phyloP scores from a whole-genome alignment of 1,139 yeast genomes.

The Ogataea hybrid region DNA sequence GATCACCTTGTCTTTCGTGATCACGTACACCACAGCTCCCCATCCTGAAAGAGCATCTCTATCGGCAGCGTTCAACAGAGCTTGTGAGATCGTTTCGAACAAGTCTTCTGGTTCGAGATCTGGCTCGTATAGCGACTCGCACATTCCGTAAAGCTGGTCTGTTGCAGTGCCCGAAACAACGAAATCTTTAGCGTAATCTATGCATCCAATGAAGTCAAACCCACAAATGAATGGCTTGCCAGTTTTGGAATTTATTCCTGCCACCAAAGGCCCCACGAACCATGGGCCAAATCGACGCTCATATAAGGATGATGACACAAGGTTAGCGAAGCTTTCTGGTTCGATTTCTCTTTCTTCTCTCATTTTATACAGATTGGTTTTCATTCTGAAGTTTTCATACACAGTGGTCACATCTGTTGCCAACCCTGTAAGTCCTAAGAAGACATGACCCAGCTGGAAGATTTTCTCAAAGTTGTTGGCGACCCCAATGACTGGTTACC shows the following conservation, averaged over 20 bases:
- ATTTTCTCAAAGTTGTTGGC: conserved; percentile 92
- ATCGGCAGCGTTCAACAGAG: conserved; percentile 90
- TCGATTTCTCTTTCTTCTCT: conserved; percentile 91
- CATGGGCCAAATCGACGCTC: conserved; percentile 95
- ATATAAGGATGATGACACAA: conserved; percentile 86
- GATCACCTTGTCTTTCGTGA: conserved; percentile 88
- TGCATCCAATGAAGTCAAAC: conserved; percentile 94
- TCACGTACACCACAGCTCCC: conserved; percentile 95
- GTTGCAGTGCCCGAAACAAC: conserved; percentile 97
- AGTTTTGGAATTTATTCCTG: conserved; percentile 83
- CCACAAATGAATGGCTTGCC: conserved; percentile 91
- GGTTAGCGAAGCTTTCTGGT: conserved; percentile 90
- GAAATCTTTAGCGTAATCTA: conserved; percentile 92
- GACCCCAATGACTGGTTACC: conserved; percentile 90
- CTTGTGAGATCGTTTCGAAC: conserved; percentile 95
- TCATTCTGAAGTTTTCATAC: conserved; percentile 75
- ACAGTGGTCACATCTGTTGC: conserved; percentile 93
- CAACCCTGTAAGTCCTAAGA: conserved; percentile 89
- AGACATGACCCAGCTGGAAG: conserved; percentile 80
- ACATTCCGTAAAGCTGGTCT: conserved; percentile 97
- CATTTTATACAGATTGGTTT: conserved; percentile 84
- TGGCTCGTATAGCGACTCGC: conserved; percentile 96
- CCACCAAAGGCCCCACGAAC: conserved; percentile 95
- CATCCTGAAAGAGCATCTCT: conserved; percentile 98
- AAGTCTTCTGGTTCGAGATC: conserved; percentile 90